Base-by-base conservation (phyloP, 2,329 filamentous ascomycete species). In the Beauveria brongniartii region DNA sequence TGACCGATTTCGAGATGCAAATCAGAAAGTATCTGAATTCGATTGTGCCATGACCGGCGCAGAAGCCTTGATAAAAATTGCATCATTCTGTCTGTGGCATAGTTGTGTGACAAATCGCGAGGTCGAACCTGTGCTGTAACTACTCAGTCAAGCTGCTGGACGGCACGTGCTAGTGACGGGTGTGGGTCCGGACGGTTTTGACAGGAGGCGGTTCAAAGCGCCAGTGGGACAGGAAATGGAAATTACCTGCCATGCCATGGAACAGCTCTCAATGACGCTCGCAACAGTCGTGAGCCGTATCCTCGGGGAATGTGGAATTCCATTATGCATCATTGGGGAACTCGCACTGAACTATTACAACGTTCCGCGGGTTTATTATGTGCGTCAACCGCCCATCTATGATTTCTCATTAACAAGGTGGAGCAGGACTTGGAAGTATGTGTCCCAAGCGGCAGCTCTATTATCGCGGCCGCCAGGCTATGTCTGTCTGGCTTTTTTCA, bases 1-100 rank as follows among this genome's bases (percentile, higher is more conserved):
- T 72, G 63, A 44, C 67, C 67, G 30, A 74, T 63, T 63, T 80
- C 75, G 8, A 78, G 72, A 63, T 79, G 76, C 0, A 79, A 70
- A 63, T 80, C 77, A 1, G 77, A 79, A 52, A 78, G 68, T 57
- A 75, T 20, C n/a, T 59, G 46, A 41, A 52, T 57, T 30, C 53
- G 40, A 24, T 34, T 55, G n/a, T 46, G 20, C 53, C 53, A 55
- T 20, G 53, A 44, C 22, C 41, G 41, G 53, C n/a, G 53, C 22
- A 16, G 73, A 73, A 48, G n/a, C 24, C 14, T 40, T 46, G 47
- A 57, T 46, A 40, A 59, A 34, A 22, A 8, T 30, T 34, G n/a
- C 16, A 41, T 48, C 63, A 65, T 65, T 58, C 16, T 59, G 30
- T 34, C 30, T 37, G 46, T 14, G 22, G 24, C 6, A 47, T 37